Conservation (phyloP, 2,329 filamentous ascomycete genomes). For the Curvularia eragrostidis region DNA sequence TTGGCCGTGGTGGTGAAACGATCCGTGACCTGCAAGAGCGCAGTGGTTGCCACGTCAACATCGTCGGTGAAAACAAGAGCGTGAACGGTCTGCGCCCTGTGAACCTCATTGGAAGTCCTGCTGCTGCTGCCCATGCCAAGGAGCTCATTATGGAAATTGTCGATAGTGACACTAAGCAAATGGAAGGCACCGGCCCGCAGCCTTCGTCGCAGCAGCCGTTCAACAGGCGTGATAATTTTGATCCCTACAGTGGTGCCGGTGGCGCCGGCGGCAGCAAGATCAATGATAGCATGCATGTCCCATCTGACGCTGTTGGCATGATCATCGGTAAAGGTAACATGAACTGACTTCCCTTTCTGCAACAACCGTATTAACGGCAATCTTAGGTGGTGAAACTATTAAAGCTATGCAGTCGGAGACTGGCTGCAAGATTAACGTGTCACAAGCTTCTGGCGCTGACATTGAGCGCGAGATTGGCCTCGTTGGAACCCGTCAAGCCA, state of each 20-base stretch:
- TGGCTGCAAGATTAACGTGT: constrained; percentile 94
- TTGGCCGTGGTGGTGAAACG: constrained; percentile 90
- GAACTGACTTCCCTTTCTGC: not conserved
- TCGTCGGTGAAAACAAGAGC: constrained; percentile 91
- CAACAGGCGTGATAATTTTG: constrained; percentile 48
- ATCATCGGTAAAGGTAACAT: constrained; percentile 82
- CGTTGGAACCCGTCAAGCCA: constrained; percentile 77
- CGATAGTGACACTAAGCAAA: constrained; percentile 76
- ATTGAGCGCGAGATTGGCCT: constrained; percentile 85
- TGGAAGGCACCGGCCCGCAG: constrained; percentile 41
- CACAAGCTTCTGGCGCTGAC: constrained; percentile 79
- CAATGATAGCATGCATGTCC: constrained; percentile 83
- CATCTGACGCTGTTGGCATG: constrained; percentile 92
- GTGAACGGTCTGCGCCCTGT: constrained; percentile 88
- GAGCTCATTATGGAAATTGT: constrained; percentile 93
- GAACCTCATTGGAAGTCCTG: constrained; percentile 81
- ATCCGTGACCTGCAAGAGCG: constrained; percentile 91
- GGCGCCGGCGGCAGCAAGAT: constrained; percentile 61
- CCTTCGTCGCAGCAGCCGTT: constrained; percentile 25
- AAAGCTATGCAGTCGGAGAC: constrained; percentile 89
- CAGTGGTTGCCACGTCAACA: constrained; percentile 94
- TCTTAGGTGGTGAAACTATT: constrained; percentile 80
- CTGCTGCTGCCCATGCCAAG: constrained; percentile 78
- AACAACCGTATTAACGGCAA: constrained; percentile 23
- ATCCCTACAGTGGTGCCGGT: constrained; percentile 49